Evolutionary conservation across 257 asterid genomes (phyloP).

Genomic region (Eustoma russellianum): DNA sequence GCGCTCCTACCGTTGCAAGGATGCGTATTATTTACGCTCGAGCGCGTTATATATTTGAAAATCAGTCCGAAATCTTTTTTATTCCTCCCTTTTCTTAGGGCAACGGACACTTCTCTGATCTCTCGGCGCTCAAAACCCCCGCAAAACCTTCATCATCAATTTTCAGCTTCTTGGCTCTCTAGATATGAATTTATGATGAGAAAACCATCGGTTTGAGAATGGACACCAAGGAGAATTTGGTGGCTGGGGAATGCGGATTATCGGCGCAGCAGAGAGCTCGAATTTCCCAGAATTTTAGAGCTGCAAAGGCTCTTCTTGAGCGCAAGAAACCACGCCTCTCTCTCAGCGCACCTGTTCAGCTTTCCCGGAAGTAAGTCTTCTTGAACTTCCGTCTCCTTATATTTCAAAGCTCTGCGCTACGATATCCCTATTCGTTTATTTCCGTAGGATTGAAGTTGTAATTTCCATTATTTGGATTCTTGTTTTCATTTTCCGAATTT

Average conservation of each 20-base stretch:
- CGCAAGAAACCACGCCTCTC: constrained; percentile 55
- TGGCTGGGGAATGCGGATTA: constrained; percentile 30
- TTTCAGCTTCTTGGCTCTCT: neutral
- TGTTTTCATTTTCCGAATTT: neutral
- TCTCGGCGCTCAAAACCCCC: no score
- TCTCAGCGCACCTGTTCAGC: constrained; percentile 1
- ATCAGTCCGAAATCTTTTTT: no score
- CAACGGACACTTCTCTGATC: no score
- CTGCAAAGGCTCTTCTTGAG: constrained; percentile 73
- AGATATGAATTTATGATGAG: no score
- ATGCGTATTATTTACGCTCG: no score
- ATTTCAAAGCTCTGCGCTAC: neutral
- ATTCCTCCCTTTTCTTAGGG: no score
- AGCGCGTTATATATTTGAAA: no score
- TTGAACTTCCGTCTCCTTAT: neutral
- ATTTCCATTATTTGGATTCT: neutral
- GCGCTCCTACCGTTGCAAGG: no score
- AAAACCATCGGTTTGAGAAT: constrained; percentile 14
- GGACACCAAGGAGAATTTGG: constrained; percentile 54
- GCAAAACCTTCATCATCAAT: no score
- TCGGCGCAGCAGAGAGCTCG: constrained; percentile 79
- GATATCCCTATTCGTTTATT: neutral
- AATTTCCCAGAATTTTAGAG: constrained; percentile 64
- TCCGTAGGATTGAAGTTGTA: neutral
- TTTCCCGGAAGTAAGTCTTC: constrained; percentile 23